Conservation (phyloP, 306 rosid genomes). For the Albizia julibrissin region DNA sequence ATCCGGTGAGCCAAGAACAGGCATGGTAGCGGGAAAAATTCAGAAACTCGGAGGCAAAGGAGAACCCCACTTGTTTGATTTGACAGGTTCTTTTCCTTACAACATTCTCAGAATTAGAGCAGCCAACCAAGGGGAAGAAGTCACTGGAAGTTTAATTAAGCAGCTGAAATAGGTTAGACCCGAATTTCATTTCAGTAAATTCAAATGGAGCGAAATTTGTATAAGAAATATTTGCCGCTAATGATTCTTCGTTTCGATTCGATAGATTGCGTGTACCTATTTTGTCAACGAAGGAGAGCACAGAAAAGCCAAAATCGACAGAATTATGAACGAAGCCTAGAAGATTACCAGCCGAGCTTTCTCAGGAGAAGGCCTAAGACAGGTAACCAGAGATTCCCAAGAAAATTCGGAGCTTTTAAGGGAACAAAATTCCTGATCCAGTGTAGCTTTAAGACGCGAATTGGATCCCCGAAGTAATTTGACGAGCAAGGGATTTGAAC, state of each 20-base stretch:
- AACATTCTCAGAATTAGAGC: neutral
- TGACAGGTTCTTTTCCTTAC: neutral
- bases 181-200: neutral
- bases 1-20: neutral
- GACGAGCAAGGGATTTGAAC: constrained; percentile 36
- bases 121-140: neutral
- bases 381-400: constrained; percentile 43
- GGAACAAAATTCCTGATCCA: constrained; percentile 42
- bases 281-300: neutral
- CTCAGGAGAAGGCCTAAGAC: constrained; percentile 48
- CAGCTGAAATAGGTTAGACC: neutral
- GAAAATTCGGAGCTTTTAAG: constrained; percentile 39
- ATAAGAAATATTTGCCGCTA: neutral
- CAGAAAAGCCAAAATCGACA: neutral
- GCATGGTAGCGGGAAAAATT: neutral
- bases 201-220: neutral
- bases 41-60: neutral
- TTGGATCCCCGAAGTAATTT: constrained; percentile 47
- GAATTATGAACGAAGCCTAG: neutral
- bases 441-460: constrained; percentile 43
- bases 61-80: neutral
- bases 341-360: constrained; percentile 56
- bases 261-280: neutral
- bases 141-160: neutral
- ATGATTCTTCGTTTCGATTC: neutral